Conservation (phyloP, 176 grass and related monocot genomes). For the Musa troglodytarum region DNA sequence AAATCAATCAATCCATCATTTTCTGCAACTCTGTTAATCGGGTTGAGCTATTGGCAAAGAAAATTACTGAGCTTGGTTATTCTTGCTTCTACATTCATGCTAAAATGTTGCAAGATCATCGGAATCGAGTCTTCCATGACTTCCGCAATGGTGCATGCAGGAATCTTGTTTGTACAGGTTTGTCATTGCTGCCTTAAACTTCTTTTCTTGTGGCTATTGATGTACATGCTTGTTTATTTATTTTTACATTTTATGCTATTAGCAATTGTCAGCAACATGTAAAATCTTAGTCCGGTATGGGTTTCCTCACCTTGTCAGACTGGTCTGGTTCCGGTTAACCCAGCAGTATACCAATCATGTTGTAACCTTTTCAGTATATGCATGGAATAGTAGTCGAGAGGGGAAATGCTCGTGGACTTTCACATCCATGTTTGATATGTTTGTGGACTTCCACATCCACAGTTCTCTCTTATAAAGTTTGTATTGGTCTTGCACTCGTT, state of each 20-base stretch:
- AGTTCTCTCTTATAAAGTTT: too few relatives aligned
- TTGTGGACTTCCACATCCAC: too few relatives aligned
- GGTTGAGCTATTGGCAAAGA: conserved; percentile 19
- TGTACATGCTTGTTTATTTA: neutral
- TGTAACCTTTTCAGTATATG: too few relatives aligned
- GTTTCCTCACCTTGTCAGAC: too few relatives aligned
- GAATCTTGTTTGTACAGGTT: conserved; percentile 22
- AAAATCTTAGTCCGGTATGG: too few relatives aligned
- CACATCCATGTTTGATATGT: too few relatives aligned
- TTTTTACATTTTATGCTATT: neutral
- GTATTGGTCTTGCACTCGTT: too few relatives aligned
- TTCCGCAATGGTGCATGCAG: conserved; percentile 24
- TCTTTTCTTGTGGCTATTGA: neutral
- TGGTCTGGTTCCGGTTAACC: too few relatives aligned
- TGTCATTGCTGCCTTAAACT: neutral
- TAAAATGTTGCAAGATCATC: conserved; percentile 25
- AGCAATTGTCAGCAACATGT: too few relatives aligned
- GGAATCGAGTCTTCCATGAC: conserved; percentile 20
- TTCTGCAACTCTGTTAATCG: conserved; percentile 22
- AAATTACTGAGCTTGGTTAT: conserved; percentile 18
- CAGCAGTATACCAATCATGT: too few relatives aligned
- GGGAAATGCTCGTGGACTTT: too few relatives aligned
- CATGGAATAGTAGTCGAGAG: too few relatives aligned
- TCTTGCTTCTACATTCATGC: conserved; percentile 24
- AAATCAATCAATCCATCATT: conserved; percentile 20